These are phyloP conservation scores for Sugiyamaella americana DNA, from an alignment of 805 yeast genomes.

Conservation along the genomic window DNA sequence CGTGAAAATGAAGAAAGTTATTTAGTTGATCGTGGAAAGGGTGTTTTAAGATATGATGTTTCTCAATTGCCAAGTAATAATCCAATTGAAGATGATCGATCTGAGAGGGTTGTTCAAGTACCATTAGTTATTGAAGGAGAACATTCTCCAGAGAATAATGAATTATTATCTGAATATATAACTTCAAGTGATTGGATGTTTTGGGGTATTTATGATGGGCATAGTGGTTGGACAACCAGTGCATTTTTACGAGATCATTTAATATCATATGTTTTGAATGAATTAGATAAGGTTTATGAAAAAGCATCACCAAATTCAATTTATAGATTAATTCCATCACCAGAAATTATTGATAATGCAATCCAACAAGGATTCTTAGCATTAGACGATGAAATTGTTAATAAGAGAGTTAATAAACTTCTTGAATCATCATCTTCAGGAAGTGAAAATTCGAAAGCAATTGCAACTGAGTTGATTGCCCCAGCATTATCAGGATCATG, in stretches of 20 bases:
- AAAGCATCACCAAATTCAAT: constrained; percentile 42
- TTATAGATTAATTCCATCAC: constrained; percentile 54
- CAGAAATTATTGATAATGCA: constrained; percentile 70
- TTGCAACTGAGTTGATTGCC: constrained; percentile 66
- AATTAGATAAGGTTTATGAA: constrained; percentile 53
- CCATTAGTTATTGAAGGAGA: constrained; percentile 33
- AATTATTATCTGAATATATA: constrained; percentile 35
- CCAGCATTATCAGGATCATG: constrained; percentile 97
- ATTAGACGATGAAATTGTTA: constrained; percentile 81
- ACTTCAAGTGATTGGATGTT: constrained; percentile 76
- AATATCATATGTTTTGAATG: constrained; percentile 68
- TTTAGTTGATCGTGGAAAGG: constrained; percentile 74
- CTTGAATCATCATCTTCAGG: constrained; percentile 48
- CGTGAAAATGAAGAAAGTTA: constrained; percentile 76
- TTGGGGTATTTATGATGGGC: constrained; percentile 96
- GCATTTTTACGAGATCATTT: constrained; percentile 76
- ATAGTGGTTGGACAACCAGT: constrained; percentile 92
- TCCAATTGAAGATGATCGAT: constrained; percentile 91
- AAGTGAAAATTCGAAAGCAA: constrained; percentile 52
- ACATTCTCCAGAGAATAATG: not conserved
- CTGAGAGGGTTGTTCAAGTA: constrained; percentile 69
- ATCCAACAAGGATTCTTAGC: constrained; percentile 73
- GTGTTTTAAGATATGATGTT: constrained; percentile 81
- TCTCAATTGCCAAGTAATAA: constrained; percentile 86
- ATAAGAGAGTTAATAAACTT: constrained; percentile 62